These are phyloP conservation scores for Ascochyta viciae-villosae DNA, from an alignment of 2,329 filamentous ascomycete genomes.

Conservation along the genomic window DNA sequence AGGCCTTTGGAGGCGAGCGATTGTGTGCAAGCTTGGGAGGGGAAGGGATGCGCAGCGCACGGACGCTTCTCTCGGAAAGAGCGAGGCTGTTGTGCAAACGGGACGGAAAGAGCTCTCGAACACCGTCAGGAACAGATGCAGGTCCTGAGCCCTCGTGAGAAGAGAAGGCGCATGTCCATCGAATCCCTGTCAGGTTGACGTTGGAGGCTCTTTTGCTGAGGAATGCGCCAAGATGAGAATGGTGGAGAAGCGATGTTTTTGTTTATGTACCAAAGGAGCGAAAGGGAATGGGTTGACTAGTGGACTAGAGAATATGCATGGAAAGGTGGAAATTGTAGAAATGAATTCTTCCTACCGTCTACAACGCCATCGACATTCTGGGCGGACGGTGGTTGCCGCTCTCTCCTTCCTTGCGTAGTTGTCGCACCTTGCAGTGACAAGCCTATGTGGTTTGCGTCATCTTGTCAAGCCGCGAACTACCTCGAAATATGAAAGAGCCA, in stretches of 20 bases:
- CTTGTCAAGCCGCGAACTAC: neutral
- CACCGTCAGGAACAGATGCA: slow-evolving; percentile 22
- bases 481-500: neutral
- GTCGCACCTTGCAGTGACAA: slow-evolving; percentile 2
- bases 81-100: slow-evolving; percentile 31
- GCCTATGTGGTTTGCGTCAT: slow-evolving; percentile 5
- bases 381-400: neutral
- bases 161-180: slow-evolving; percentile 16
- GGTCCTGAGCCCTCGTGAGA: slow-evolving; percentile 13
- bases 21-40: slow-evolving; percentile 13
- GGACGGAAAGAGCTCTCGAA: slow-evolving; percentile 30
- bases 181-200: neutral
- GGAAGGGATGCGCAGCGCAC: slow-evolving; percentile 26
- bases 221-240: slow-evolving; percentile 22
- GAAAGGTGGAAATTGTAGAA: slow-evolving; percentile 1
- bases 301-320: slow-evolving; percentile 12
- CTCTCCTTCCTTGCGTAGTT: slow-evolving; percentile 10
- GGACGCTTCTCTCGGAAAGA: slow-evolving; percentile 22
- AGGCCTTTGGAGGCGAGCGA: slow-evolving; percentile 20
- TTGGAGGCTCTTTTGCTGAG: slow-evolving; percentile 4
- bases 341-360: slow-evolving; percentile 8
- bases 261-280: slow-evolving; percentile 12
- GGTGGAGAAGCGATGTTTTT: slow-evolving; percentile 10
- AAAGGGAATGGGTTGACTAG: slow-evolving; percentile 20
- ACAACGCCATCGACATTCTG: slow-evolving; percentile 5